Evolutionary conservation across 169 alveolate species (phyloP).

Genomic region (Eimeria tenella): DNA sequence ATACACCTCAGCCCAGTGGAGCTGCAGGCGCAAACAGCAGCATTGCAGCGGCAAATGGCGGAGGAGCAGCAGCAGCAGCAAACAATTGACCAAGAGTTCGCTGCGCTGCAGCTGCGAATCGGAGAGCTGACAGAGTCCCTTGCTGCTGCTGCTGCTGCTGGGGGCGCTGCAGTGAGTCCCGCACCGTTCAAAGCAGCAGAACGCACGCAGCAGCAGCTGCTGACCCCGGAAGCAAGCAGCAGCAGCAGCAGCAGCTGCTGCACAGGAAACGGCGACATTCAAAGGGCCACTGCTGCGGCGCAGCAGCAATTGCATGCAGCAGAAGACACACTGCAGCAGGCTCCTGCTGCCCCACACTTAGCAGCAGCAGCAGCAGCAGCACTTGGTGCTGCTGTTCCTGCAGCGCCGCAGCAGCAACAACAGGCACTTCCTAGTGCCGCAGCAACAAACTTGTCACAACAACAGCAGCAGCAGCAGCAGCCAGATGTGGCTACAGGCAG

Average conservation of each 20-base stretch:
- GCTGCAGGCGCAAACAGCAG: constrained; percentile 5
- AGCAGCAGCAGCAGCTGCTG: constrained; percentile 47
- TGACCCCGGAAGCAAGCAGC: constrained; percentile 37
- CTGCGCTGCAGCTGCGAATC: constrained; percentile 25
- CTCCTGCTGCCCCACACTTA: not conserved
- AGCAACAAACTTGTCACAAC: constrained; percentile 11
- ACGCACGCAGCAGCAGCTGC: constrained; percentile 17
- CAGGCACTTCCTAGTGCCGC: not conserved
- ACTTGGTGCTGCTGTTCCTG: constrained; percentile 14
- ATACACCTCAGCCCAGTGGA: constrained; percentile 26
- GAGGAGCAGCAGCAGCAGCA: constrained; percentile 64
- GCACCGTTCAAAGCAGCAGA: not conserved
- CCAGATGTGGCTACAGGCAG: not conserved
- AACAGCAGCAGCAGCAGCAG: constrained; percentile 20
- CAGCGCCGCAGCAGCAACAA: not conserved
- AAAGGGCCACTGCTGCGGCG: not conserved
- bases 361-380: constrained; percentile 47
- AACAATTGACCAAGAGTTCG: constrained; percentile 1
- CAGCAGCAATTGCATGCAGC: constrained; percentile 17
- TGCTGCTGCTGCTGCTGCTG: constrained; percentile 60
- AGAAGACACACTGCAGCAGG: not conserved
- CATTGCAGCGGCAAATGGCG: constrained; percentile 41
- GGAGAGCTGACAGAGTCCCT: not conserved
- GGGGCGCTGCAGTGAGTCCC: constrained; percentile 4
- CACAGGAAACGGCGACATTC: not conserved